Evolutionary conservation across 495 filamentous ascomycete species (phyloP).

Genomic region (Neurospora sp.): DNA sequence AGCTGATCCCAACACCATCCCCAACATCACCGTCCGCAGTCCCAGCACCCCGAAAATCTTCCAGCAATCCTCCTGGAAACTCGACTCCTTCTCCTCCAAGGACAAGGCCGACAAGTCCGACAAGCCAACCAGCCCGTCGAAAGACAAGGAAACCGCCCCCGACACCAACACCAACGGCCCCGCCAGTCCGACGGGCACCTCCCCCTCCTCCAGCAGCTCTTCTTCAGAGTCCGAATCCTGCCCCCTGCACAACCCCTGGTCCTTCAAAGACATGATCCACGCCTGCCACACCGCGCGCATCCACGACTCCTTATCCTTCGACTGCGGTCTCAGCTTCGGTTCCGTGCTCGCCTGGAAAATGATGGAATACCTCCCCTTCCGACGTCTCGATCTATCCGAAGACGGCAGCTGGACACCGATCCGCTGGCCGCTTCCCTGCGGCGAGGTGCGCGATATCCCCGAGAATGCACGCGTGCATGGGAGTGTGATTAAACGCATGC

Average conservation of each 20-base stretch:
- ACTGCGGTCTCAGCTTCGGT: constrained; percentile 45
- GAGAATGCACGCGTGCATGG: constrained; percentile 59
- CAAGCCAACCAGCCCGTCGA: background rate
- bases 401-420: constrained; percentile 79
- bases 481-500: constrained; percentile 65
- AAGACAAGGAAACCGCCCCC: constrained; percentile 4
- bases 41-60: constrained; percentile 17
- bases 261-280: constrained; percentile 47
- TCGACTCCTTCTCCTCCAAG: background rate
- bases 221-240: background rate
- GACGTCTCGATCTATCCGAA: constrained; percentile 65
- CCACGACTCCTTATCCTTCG: constrained; percentile 66
- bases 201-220: background rate
- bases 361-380: constrained; percentile 81
- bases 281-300: constrained; percentile 52
- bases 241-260: constrained; percentile 9
- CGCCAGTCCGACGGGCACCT: background rate
- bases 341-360: constrained; percentile 67
- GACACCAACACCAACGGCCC: background rate
- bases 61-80: constrained; percentile 5
- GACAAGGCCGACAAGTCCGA: background rate
- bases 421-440: constrained; percentile 67
- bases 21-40: constrained; percentile 27
- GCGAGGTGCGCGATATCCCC: constrained; percentile 76
- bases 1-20: constrained; percentile 9